Percentiles rank a stretch among this genome's conserved stretches.
Conservation (phyloP, 1,284 basidiomycete species). For the Trichosporon faecale region DNA sequence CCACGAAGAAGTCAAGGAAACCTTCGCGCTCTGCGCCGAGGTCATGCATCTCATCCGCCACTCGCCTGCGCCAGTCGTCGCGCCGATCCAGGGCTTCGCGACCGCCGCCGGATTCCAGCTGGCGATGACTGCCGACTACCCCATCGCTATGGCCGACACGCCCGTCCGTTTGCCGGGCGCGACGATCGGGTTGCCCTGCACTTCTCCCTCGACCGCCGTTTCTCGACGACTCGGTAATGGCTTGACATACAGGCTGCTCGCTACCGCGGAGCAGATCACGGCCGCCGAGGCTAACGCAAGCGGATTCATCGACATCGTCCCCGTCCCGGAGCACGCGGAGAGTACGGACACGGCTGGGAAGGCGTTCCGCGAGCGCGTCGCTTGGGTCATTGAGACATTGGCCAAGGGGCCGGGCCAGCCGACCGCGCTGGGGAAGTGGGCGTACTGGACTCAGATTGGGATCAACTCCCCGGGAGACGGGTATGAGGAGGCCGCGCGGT, state of each 20-base stretch:
- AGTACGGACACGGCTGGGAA: slow-evolving; percentile 11
- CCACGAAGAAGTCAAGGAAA: slow-evolving; percentile 25
- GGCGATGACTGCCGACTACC: slow-evolving; percentile 25
- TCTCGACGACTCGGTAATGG: slow-evolving; percentile 18
- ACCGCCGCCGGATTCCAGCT: slow-evolving; percentile 26
- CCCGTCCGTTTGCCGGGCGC: slow-evolving; percentile 23
- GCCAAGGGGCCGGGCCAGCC: slow-evolving; percentile 22
- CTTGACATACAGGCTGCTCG: slow-evolving; percentile 25
- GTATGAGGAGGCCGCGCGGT: slow-evolving; percentile 24
- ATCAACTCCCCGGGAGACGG: slow-evolving; percentile 21
- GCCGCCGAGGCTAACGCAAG: slow-evolving; percentile 16
- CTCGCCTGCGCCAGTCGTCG: slow-evolving; percentile 21
- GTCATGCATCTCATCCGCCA: slow-evolving; percentile 25
- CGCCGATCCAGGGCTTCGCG: slow-evolving; percentile 22
- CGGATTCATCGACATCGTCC: slow-evolving; percentile 21
- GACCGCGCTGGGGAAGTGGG: slow-evolving; percentile 25
- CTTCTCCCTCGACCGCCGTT: slow-evolving; percentile 21
- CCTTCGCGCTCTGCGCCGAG: slow-evolving; percentile 26
- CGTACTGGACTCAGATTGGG: slow-evolving; percentile 26
- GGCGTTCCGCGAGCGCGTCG: slow-evolving; percentile 18
- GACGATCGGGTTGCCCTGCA: slow-evolving; percentile 23
- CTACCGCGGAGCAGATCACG: slow-evolving; percentile 19
- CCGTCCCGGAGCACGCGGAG: slow-evolving; percentile 19
- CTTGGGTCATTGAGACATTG: slow-evolving; percentile 16
- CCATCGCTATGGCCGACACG: slow-evolving; percentile 23